A percentile compares a stretch with the other conserved stretches of the same genome.
Evolutionary conservation across 2,329 filamentous ascomycete genomes (phyloP).

Genomic region (Aureobasidium lini): DNA sequence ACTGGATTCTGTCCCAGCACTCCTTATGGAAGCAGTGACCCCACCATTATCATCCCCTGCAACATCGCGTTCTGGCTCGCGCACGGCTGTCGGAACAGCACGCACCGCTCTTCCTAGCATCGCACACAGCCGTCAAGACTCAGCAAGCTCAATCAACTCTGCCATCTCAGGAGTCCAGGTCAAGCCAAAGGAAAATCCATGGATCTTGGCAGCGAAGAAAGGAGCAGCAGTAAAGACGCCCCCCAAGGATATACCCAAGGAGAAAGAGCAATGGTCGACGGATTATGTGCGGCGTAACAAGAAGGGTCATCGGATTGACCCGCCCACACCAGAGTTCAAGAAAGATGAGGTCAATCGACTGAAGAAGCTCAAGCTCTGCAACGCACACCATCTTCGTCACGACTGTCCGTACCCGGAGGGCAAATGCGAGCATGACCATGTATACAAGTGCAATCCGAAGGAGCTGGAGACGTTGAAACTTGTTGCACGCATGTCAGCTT

Average conservation of each 20-base stretch:
- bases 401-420: conserved; percentile 48
- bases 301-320: conserved; percentile 52
- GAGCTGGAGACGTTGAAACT: conserved; percentile 49
- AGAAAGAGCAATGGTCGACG: conserved; percentile 6
- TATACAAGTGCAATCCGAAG: conserved; percentile 41
- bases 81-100: neutral
- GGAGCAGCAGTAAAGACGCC: conserved; percentile 3
- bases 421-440: conserved; percentile 49
- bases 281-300: conserved; percentile 49
- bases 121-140: neutral
- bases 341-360: conserved; percentile 51
- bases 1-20: neutral
- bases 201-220: conserved; percentile 8
- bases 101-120: neutral
- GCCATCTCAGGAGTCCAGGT: neutral
- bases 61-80: neutral
- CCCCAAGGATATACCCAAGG: neutral
- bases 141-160: neutral
- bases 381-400: conserved; percentile 51
- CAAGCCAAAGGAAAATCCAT: neutral
- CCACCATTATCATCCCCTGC: neutral
- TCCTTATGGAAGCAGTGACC: neutral
- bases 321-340: conserved; percentile 41
- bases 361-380: conserved; percentile 57
- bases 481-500: conserved; percentile 57